These are phyloP conservation scores for Colletotrichum truncatum DNA, from an alignment of 2,329 filamentous ascomycete genomes.

Conservation along the genomic window DNA sequence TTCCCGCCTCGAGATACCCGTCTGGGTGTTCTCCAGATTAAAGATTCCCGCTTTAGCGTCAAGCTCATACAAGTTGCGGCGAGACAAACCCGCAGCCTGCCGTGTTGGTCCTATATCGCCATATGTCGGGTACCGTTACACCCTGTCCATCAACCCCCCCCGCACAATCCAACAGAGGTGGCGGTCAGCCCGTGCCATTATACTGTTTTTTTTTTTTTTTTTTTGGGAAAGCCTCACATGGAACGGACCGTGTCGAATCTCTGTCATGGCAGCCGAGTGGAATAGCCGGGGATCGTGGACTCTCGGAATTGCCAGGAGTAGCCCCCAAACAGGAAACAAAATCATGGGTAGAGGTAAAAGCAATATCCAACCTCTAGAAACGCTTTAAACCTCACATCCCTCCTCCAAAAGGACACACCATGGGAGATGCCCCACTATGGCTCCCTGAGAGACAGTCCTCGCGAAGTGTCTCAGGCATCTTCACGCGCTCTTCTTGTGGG, in stretches of 20 bases:
- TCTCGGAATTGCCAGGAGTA: neutral
- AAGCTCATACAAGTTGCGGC: no score
- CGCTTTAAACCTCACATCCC: neutral
- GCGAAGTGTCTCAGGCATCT: conserved; percentile 4
- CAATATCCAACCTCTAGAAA: neutral
- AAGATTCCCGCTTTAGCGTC: no score
- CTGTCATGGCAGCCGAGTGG: neutral
- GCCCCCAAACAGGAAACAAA: neutral
- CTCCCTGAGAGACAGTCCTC: conserved; percentile 6
- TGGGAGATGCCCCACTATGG: neutral
- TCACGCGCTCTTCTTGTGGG: no score
- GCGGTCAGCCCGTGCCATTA: neutral
- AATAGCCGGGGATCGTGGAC: neutral
- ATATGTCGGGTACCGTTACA: neutral
- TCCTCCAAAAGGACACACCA: neutral
- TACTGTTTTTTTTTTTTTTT: no score
- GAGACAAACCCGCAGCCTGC: neutral
- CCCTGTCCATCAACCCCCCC: no score
- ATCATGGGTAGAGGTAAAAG: neutral
- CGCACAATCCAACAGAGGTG: neutral
- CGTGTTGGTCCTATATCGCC: neutral
- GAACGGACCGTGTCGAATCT: neutral
- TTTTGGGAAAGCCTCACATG: neutral
- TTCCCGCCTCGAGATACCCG: no score
- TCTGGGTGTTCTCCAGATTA: no score